phyloP scores from a whole-genome alignment of 306 rosid species.

The Biancaea sappan region DNA sequence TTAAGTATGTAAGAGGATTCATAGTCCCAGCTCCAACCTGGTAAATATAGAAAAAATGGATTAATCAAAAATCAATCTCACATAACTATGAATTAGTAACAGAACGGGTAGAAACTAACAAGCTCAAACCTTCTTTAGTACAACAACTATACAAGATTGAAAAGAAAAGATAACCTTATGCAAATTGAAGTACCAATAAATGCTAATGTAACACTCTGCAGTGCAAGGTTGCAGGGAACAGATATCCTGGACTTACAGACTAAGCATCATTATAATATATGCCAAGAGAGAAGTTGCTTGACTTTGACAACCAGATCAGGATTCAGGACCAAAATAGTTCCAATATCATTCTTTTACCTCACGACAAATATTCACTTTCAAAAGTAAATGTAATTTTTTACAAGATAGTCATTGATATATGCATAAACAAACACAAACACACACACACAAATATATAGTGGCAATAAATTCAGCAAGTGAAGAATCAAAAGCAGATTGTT shows the following conservation, averaged over 20 bases:
- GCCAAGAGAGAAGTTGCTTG: not conserved
- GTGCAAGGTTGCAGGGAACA: not conserved
- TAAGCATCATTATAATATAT: not conserved
- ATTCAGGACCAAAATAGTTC: not conserved
- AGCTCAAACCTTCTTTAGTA: not conserved
- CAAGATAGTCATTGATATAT: no score
- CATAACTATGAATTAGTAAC: not conserved
- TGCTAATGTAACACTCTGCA: not conserved
- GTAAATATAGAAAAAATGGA: conserved; percentile 31
- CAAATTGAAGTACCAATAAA: not conserved
- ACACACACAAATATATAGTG: not conserved
- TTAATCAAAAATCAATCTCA: conserved; percentile 25
- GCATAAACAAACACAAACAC: no score
- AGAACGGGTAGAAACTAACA: not conserved
- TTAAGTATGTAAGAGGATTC: conserved; percentile 94
- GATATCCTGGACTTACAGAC: not conserved
- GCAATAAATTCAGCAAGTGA: conserved; percentile 1
- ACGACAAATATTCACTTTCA: not conserved
- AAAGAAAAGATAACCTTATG: not conserved
- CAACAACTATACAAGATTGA: conserved; percentile 2
- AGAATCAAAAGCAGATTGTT: not conserved
- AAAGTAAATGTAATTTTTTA: not conserved
- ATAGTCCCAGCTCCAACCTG: conserved; percentile 99
- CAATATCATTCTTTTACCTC: not conserved
- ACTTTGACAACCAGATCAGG: not conserved